Conservation (phyloP, 139 green algal species). For the Tetradesmus obliquus region DNA sequence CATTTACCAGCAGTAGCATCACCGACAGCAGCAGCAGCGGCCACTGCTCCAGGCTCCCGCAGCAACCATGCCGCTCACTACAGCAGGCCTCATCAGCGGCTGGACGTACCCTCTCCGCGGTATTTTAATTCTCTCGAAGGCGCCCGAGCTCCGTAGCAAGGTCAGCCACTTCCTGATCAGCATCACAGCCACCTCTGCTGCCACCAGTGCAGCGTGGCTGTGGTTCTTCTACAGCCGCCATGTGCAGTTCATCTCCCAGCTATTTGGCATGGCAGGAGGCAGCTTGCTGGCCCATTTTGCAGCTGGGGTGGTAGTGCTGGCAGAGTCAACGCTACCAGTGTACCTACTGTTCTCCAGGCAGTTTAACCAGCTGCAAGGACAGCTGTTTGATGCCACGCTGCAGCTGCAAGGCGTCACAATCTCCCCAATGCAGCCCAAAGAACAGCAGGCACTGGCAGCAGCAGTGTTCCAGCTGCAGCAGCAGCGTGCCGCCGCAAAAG, state of each 20-base stretch:
- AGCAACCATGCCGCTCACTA: neutral
- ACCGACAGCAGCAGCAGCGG: neutral
- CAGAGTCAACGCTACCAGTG: neutral
- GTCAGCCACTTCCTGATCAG: neutral
- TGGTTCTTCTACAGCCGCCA: neutral
- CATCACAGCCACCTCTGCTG: neutral
- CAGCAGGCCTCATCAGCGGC: neutral
- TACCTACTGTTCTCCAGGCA: neutral
- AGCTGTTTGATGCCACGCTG: neutral
- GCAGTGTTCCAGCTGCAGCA: neutral
- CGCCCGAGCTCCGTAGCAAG: neutral
- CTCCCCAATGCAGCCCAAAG: neutral
- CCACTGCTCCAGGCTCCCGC: neutral
- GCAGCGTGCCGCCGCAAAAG: neutral
- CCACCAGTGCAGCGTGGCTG: neutral
- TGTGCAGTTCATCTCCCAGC: neutral
- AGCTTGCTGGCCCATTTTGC: neutral
- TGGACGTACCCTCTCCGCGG: neutral
- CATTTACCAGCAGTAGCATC: too few relatives aligned
- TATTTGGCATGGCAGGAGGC: neutral
- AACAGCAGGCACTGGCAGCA: neutral
- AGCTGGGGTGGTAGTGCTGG: neutral
- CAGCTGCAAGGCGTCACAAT: neutral
- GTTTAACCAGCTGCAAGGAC: neutral
- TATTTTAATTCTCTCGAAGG: neutral